phyloP scores from a whole-genome alignment of 345 rosid genomes.

The Eucalyptus guilfoylei region DNA sequence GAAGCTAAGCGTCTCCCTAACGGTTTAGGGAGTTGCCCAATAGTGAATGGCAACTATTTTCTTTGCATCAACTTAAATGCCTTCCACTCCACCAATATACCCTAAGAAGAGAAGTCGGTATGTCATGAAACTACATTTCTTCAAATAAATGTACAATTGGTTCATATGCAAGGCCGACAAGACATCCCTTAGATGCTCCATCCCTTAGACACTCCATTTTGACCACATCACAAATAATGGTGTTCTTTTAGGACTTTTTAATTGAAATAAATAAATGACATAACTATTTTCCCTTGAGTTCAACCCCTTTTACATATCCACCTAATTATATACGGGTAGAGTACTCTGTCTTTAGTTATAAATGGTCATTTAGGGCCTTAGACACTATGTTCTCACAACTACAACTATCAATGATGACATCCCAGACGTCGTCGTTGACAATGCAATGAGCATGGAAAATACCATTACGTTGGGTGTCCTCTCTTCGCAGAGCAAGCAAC shows the following conservation, averaged over 20 bases:
- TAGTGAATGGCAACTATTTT: neutral
- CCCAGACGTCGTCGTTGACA: neutral
- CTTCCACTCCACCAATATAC: neutral
- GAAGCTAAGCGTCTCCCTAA: neutral
- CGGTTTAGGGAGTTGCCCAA: neutral
- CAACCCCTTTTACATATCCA: neutral
- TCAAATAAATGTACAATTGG: neutral
- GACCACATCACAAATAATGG: neutral
- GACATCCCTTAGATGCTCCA: neutral
- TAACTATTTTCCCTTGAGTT: neutral
- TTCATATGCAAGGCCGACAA: neutral
- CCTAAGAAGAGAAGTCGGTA: neutral
- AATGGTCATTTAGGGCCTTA: neutral
- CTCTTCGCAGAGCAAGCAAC: accelerated
- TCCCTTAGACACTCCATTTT: neutral
- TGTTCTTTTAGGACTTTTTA: neutral
- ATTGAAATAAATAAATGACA: neutral
- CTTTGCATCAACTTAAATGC: neutral
- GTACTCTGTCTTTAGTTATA: neutral
- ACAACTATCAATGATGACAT: neutral
- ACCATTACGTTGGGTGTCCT: neutral
- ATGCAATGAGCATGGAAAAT: neutral
- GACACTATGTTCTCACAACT: neutral
- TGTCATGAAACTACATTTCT: neutral
- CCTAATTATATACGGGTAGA: neutral